A percentile compares a stretch with the other conserved stretches of the same genome.
Conservation (phyloP, 306 rosid genomes). For the Corylus americana region DNA sequence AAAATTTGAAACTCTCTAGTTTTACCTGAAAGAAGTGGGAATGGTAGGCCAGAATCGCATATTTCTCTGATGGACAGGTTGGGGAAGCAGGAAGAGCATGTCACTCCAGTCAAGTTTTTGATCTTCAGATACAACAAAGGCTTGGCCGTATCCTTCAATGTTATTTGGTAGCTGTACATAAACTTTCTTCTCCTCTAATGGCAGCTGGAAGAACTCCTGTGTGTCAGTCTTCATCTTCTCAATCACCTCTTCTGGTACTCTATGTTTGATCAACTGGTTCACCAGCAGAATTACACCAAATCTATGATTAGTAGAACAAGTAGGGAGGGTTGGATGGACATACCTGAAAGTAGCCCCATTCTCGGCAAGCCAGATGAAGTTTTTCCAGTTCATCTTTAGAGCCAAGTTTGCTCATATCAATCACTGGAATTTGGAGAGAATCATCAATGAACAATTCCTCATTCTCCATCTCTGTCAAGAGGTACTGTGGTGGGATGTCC, state of each 20-base stretch:
- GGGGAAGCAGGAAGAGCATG: slow-evolving; percentile 27
- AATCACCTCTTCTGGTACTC: slow-evolving; percentile 21
- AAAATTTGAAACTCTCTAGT: too few species aligned
- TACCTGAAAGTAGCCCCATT: too few species aligned
- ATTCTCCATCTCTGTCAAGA: slow-evolving; percentile 12
- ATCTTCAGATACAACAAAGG: slow-evolving; percentile 32
- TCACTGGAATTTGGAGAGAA: slow-evolving; percentile 22
- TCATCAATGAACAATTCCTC: slow-evolving; percentile 13
- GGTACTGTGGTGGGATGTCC: slow-evolving; percentile 21
- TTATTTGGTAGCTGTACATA: slow-evolving; percentile 26
- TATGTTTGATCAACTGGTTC: slow-evolving; percentile 39
- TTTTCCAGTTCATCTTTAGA: too few species aligned
- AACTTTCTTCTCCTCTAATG: slow-evolving; percentile 24
- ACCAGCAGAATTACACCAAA: neutral
- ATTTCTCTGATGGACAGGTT: slow-evolving; percentile 16
- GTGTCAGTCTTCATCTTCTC: slow-evolving; percentile 23
- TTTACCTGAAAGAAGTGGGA: slow-evolving; percentile 33
- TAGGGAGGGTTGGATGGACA: too few species aligned
- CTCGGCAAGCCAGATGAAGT: too few species aligned
- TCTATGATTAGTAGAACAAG: too few species aligned
- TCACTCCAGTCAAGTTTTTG: slow-evolving; percentile 38
- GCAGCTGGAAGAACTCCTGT: slow-evolving; percentile 22
- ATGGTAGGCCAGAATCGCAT: neutral
- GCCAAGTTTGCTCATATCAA: slow-evolving; percentile 19
- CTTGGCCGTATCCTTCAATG: slow-evolving; percentile 31